Base-by-base conservation (phyloP, 2,329 filamentous ascomycete genomes). In the Reticulascus tulasneorum region DNA sequence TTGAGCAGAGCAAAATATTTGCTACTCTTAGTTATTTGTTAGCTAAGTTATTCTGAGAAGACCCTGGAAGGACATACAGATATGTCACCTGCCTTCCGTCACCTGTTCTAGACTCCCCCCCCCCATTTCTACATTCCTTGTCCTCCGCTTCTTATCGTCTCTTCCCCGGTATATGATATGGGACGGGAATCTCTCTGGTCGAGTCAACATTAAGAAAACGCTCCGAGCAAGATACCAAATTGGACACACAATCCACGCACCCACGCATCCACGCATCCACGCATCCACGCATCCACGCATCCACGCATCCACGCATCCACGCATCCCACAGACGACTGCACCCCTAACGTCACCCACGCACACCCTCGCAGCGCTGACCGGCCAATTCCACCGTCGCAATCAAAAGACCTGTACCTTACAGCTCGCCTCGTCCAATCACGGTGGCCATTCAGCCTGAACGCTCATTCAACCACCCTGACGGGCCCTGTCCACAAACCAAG, bases 401-500 rank as follows among this genome's bases (percentile, higher is more conserved):
- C 28, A 16, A 29, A 17, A 8, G 16, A 11, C 28, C 12, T 19
- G n/a, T 19, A 6, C 28, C 7, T n/a, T 16, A n/a, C 7, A 6
- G 16, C 21, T 17, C 33, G 24, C 19, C 19, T 22, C 33, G 29
- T 38, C 44, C 44, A 46, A 46, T 42, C 33, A 34, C 30, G 21
- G 35, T 38, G 22, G 27, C 34, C 41, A 40, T 41, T 46, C 33
- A 29, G 32, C 35, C 29, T 43, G 42, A 40, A 42, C 30, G 31
- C 37, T 44, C 40, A 41, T 44, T 29, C 37, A 31, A 33, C 23
- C 35, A 28, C 35, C 40, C 43, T 27, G 29, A 35, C 40, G 35
- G 35, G 40, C 33, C 42, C 15, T 17, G 28, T 23, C 40, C 40
- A 40, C 31, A 29, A 22, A 27, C 32, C 24, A 43, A 24, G 20